Conservation (phyloP, 1,284 basidiomycete species). For the Laetiporus sulphureus region DNA sequence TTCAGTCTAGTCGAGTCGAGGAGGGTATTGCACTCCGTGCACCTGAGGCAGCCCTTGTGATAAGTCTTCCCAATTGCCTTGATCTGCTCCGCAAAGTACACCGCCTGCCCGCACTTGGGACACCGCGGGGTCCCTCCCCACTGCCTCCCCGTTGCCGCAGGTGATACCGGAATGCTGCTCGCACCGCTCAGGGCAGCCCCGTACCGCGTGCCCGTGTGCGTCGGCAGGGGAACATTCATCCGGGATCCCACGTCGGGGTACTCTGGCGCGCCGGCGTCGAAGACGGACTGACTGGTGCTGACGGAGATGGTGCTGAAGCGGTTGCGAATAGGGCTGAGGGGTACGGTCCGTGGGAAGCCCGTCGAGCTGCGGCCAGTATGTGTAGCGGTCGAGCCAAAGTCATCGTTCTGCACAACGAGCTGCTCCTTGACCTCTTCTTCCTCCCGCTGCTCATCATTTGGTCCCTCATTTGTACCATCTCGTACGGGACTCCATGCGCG, state of each 20-base stretch:
- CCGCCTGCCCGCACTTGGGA: slow-evolving; percentile 50
- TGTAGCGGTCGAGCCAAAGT: slow-evolving; percentile 20
- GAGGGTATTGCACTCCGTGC: slow-evolving; percentile 55
- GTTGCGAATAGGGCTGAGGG: slow-evolving; percentile 23
- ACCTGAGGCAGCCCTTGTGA: slow-evolving; percentile 71
- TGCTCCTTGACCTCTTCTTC: slow-evolving; percentile 1
- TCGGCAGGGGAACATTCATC: too few relatives aligned
- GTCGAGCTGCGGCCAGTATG: slow-evolving; percentile 29
- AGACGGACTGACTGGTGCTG: too few relatives aligned
- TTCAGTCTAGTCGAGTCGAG: slow-evolving; percentile 64
- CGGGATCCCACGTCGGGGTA: too few relatives aligned
- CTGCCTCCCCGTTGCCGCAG: slow-evolving; percentile 27
- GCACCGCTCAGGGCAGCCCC: slow-evolving; percentile 35
- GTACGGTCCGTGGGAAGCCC: slow-evolving; percentile 33
- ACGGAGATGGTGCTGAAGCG: slow-evolving; percentile 8
- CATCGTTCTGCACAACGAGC: slow-evolving; percentile 2
- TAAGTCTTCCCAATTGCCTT: slow-evolving; percentile 72
- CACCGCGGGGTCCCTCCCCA: slow-evolving; percentile 48
- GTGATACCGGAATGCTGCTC: slow-evolving; percentile 12
- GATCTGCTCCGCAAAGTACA: slow-evolving; percentile 66
- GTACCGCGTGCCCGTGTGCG: slow-evolving; percentile 44
- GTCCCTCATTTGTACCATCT: slow-evolving; percentile 5
- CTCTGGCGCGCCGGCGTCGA: too few relatives aligned
- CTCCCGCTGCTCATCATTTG: slow-evolving; percentile 8
- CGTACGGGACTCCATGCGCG: slow-evolving; percentile 24